Percentiles rank a stretch among this genome's conserved stretches.
phyloP scores from a whole-genome alignment of 2,329 filamentous ascomycete genomes.

The Triangularia verruculosa region DNA sequence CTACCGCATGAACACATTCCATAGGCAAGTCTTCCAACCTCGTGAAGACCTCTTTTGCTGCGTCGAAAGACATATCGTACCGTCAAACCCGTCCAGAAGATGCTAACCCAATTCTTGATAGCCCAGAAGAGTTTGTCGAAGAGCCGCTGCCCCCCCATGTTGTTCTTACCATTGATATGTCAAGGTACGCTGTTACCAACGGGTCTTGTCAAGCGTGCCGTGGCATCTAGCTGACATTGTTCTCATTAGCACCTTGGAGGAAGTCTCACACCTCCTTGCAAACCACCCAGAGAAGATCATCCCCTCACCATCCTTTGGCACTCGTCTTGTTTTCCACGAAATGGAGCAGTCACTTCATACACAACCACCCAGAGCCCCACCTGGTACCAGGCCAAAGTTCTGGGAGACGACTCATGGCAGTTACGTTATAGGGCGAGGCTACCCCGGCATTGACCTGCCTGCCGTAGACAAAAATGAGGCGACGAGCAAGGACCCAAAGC shows the following conservation, averaged over 20 bases:
- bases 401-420: slow-evolving; percentile 60
- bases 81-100: neutral
- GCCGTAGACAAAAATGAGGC: slow-evolving; percentile 60
- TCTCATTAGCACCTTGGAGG: slow-evolving; percentile 67
- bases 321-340: slow-evolving; percentile 81
- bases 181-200: slow-evolving; percentile 42
- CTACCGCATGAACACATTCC: slow-evolving; percentile 71
- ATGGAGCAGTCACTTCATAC: slow-evolving; percentile 71
- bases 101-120: slow-evolving; percentile 32
- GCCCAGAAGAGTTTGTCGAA: slow-evolving; percentile 67
- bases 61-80: too few species aligned
- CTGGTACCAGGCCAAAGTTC: slow-evolving; percentile 72
- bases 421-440: slow-evolving; percentile 67
- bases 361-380: slow-evolving; percentile 31
- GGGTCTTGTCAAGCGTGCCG: neutral
- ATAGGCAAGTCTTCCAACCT: slow-evolving; percentile 49
- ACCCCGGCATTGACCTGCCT: slow-evolving; percentile 48
- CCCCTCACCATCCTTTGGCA: slow-evolving; percentile 72
- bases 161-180: slow-evolving; percentile 84
- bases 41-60: too few species aligned
- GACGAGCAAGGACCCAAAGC: slow-evolving; percentile 68
- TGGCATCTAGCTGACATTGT: neutral
- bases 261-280: slow-evolving; percentile 75
- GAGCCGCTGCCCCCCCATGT: slow-evolving; percentile 62
- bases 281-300: slow-evolving; percentile 62